Evolutionary conservation across 148 eudicot species (phyloP).

Genomic region (Silene uniflora): DNA sequence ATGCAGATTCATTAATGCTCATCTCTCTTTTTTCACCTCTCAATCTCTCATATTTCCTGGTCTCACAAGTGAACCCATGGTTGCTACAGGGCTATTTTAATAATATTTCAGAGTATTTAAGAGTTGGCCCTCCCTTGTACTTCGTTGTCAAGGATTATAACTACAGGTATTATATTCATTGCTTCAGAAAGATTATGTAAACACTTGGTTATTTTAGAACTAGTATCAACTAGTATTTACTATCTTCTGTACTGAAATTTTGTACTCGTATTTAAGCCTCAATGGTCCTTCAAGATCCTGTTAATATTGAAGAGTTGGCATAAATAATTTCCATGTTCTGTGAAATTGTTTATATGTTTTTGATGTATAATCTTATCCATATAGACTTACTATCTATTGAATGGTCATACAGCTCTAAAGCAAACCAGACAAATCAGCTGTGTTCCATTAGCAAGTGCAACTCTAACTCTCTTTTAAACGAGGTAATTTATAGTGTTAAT

Average conservation of each 20-base stretch:
- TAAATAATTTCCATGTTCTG: background rate
- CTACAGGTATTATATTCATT: slow-evolving; percentile 45
- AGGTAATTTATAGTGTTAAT: slow-evolving; percentile 36
- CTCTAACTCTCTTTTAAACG: slow-evolving; percentile 62
- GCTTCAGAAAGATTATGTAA: background rate
- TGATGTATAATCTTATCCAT: background rate
- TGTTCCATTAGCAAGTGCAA: slow-evolving; percentile 79
- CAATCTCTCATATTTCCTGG: slow-evolving; percentile 1
- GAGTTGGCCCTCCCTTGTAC: slow-evolving; percentile 71
- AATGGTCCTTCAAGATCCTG: background rate
- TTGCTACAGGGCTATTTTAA: slow-evolving; percentile 57
- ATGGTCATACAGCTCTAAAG: slow-evolving; percentile 43
- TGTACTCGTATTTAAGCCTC: background rate
- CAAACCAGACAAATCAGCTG: slow-evolving; percentile 63
- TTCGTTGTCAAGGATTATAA: slow-evolving; percentile 66
- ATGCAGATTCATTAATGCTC: slow-evolving; percentile 1
- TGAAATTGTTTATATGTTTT: background rate
- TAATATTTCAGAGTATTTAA: slow-evolving; percentile 50
- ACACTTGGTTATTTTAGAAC: background rate
- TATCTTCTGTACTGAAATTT: background rate
- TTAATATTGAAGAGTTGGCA: background rate
- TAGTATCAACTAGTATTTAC: background rate
- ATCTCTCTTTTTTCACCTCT: slow-evolving; percentile 2
- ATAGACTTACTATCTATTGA: background rate
- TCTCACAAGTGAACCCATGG: slow-evolving; percentile 4